A percentile compares a stretch with the other conserved stretches of the same genome.
These are phyloP conservation scores for Populus euphratica DNA, from an alignment of 345 rosid genomes.

Conservation along the genomic window DNA sequence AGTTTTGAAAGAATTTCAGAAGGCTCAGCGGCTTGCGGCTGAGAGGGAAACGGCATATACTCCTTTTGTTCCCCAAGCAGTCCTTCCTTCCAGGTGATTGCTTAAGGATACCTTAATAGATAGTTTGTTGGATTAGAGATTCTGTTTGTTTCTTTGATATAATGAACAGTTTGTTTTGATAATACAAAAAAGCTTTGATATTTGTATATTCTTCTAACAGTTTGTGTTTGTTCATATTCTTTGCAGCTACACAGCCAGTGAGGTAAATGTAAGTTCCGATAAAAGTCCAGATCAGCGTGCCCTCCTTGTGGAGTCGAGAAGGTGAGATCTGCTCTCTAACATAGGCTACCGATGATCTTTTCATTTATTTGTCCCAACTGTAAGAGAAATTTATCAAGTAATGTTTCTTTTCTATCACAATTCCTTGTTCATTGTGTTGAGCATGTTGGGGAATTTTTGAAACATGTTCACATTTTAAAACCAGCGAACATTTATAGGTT, in stretches of 20 bases:
- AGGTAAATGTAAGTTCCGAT: constrained; percentile 47
- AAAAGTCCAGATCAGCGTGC: constrained; percentile 59
- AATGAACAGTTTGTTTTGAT: not conserved
- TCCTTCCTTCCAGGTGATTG: constrained; percentile 65
- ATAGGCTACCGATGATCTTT: not conserved
- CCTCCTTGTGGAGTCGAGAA: constrained; percentile 77
- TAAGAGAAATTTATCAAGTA: not conserved
- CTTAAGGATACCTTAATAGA: not conserved
- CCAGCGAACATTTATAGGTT: not conserved
- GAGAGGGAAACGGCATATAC: constrained; percentile 91
- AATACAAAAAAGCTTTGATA: not conserved
- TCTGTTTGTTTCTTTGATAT: not conserved
- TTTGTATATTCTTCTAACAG: constrained; percentile 11
- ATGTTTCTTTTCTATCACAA: not conserved
- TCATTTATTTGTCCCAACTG: not conserved
- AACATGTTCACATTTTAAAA: not conserved
- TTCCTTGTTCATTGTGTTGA: not conserved
- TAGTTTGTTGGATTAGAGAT: not conserved
- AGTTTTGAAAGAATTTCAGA: constrained; percentile 92
- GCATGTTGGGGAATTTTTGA: no score
- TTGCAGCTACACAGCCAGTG: constrained; percentile 43
- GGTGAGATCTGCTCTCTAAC: constrained; percentile 27
- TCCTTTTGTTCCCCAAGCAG: constrained; percentile 66
- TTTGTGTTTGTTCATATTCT: constrained; percentile 14
- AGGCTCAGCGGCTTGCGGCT: constrained; percentile 96